Conservation (phyloP, 2,329 filamentous ascomycete genomes). For the Scedosporium aurantiacum region DNA sequence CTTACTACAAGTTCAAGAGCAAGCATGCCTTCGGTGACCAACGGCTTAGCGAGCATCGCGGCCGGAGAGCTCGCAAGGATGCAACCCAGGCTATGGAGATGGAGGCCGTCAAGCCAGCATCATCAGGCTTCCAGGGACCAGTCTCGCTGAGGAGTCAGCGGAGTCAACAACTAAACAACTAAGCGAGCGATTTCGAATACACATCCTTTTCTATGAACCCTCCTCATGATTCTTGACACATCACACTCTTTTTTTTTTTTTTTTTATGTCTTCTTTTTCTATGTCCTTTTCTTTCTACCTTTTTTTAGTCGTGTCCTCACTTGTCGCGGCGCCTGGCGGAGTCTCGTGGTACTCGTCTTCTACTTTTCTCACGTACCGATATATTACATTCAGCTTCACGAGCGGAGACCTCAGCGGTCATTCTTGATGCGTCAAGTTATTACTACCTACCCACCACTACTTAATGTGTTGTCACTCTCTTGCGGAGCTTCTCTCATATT, state of each 20-base stretch:
- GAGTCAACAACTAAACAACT: background rate
- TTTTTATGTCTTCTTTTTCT: background rate
- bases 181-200: background rate
- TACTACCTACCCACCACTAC: background rate
- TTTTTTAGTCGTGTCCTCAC: background rate
- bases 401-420: background rate
- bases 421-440: background rate
- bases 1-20: slow-evolving; percentile 79
- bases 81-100: slow-evolving; percentile 56
- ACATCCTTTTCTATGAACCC: background rate
- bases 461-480: background rate
- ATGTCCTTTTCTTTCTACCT: background rate
- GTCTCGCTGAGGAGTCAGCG: slow-evolving; percentile 26
- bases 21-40: slow-evolving; percentile 72
- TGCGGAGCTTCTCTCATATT: background rate
- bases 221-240: background rate
- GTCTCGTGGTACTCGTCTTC: background rate
- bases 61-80: slow-evolving; percentile 29
- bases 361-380: background rate
- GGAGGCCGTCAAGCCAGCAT: slow-evolving; percentile 46
- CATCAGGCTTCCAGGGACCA: slow-evolving; percentile 42
- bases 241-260: background rate
- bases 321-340: background rate
- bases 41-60: slow-evolving; percentile 49
- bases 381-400: background rate